A percentile compares a stretch with the other conserved stretches of the same genome.
Conservation (phyloP, 2,329 filamentous ascomycete genomes). For the Camptophora hylomeconis region DNA sequence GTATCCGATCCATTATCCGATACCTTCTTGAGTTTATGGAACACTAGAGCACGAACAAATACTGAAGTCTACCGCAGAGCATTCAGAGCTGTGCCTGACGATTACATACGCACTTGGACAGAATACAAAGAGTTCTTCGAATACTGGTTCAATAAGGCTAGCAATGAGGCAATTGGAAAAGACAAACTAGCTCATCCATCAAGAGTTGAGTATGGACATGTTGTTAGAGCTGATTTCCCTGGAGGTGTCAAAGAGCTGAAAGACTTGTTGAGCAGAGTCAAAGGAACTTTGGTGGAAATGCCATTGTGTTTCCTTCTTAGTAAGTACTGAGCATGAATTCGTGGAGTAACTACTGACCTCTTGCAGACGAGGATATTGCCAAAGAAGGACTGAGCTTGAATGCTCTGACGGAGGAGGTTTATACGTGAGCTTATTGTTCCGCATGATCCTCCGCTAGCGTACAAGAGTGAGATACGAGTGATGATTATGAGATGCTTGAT, state of each 20-base stretch:
- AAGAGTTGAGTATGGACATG: slow-evolving; percentile 73
- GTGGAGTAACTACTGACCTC: slow-evolving; percentile 9
- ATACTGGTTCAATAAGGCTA: slow-evolving; percentile 41
- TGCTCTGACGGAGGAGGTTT: slow-evolving; percentile 57
- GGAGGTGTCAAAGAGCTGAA: slow-evolving; percentile 60
- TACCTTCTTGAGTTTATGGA: slow-evolving; percentile 44
- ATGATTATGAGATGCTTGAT: too few species aligned
- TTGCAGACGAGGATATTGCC: slow-evolving; percentile 69
- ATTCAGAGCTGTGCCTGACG: slow-evolving; percentile 50
- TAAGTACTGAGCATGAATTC: too few species aligned
- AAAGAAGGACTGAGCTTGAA: slow-evolving; percentile 66
- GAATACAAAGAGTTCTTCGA: slow-evolving; percentile 52
- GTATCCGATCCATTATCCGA: slow-evolving; percentile 48
- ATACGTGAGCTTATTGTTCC: slow-evolving; percentile 38
- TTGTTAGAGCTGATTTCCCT: slow-evolving; percentile 64
- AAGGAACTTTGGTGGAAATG: slow-evolving; percentile 76
- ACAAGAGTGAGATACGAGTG: too few species aligned
- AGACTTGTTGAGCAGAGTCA: slow-evolving; percentile 51
- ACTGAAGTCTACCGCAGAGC: slow-evolving; percentile 47
- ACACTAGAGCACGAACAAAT: slow-evolving; percentile 44
- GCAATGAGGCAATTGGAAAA: slow-evolving; percentile 31
- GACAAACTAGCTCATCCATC: slow-evolving; percentile 30
- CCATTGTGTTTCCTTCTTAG: slow-evolving; percentile 61
- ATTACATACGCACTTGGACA: slow-evolving; percentile 45
- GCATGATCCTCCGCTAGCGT: too few species aligned